Evolutionary conservation across 495 filamentous ascomycete species (phyloP).

Genomic region (Trypethelium eluteriae): DNA sequence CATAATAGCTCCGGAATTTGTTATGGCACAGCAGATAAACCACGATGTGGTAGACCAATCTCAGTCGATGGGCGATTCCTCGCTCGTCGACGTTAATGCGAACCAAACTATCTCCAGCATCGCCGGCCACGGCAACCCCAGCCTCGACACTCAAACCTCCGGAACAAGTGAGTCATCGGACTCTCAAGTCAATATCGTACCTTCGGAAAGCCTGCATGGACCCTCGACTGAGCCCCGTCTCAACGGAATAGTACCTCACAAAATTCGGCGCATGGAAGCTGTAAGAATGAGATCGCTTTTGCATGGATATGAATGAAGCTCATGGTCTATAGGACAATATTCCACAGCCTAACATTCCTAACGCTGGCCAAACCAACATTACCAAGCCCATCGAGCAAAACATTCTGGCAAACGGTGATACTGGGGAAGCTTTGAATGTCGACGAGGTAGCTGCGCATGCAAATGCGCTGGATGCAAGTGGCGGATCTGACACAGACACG

Average conservation of each 20-base stretch:
- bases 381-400: neutral
- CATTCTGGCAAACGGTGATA: constrained; percentile 24
- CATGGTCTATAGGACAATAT: neutral
- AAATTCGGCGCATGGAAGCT: neutral
- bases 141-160: constrained; percentile 26
- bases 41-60: constrained; percentile 74
- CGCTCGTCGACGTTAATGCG: constrained; percentile 67
- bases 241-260: neutral
- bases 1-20: constrained; percentile 54
- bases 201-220: neutral
- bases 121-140: constrained; percentile 51
- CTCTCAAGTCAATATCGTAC: neutral
- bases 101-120: constrained; percentile 48
- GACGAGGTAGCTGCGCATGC: constrained; percentile 20
- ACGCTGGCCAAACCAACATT: neutral
- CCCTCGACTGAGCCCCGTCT: neutral
- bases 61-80: constrained; percentile 64
- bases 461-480: constrained; percentile 40
- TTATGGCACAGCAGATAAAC: constrained; percentile 72
- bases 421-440: constrained; percentile 19
- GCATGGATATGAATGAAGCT: neutral
- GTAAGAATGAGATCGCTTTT: neutral
- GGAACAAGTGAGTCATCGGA: neutral
- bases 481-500: constrained; percentile 62
- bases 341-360: neutral